phyloP scores from a whole-genome alignment of 1,284 basidiomycete species.

The Vanrija sp. region DNA sequence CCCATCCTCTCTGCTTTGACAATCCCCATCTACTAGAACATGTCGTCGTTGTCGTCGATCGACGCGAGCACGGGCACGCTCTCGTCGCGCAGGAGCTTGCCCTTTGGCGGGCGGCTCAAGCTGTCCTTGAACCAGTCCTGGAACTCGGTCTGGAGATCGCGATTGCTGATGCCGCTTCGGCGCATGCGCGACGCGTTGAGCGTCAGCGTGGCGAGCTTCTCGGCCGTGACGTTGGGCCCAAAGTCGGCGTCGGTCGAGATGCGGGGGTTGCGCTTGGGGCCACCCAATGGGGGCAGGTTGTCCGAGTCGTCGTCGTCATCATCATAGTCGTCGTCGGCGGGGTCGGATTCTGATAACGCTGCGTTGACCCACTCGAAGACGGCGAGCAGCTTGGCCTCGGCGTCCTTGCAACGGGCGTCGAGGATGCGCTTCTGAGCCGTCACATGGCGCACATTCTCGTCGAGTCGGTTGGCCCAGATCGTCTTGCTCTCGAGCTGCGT shows the following conservation, averaged over 20 bases:
- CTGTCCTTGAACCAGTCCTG: conserved; percentile 9
- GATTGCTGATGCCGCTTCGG: conserved; percentile 3
- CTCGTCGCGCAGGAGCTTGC: conserved; percentile 9
- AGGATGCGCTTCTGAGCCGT: conserved; percentile 34
- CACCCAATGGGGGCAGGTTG: not conserved
- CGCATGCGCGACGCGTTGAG: conserved; percentile 9
- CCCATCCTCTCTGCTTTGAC: not conserved
- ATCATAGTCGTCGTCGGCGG: not conserved
- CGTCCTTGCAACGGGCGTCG: conserved; percentile 30
- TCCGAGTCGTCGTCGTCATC: not conserved
- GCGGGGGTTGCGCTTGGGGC: not conserved
- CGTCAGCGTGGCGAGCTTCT: not conserved
- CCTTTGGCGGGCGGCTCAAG: conserved; percentile 4
- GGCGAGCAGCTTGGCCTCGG: conserved; percentile 37
- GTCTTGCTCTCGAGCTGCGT: conserved; percentile 54
- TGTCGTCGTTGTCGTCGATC: conserved; percentile 13
- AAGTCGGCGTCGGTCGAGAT: conserved; percentile 9
- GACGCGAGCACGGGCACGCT: conserved; percentile 7
- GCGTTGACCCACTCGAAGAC: conserved; percentile 43
- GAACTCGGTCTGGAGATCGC: conserved; percentile 13
- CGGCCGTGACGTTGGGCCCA: conserved; percentile 5
- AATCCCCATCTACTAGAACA: conserved; percentile 2
- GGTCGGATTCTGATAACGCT: conserved; percentile 15
- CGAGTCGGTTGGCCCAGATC: conserved; percentile 43
- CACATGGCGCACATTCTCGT: conserved; percentile 40